Evolutionary conservation across 2,329 filamentous ascomycete genomes (phyloP), one percentile per base, ranked within the genome.

Genomic region (Neospermospora avenae): DNA sequence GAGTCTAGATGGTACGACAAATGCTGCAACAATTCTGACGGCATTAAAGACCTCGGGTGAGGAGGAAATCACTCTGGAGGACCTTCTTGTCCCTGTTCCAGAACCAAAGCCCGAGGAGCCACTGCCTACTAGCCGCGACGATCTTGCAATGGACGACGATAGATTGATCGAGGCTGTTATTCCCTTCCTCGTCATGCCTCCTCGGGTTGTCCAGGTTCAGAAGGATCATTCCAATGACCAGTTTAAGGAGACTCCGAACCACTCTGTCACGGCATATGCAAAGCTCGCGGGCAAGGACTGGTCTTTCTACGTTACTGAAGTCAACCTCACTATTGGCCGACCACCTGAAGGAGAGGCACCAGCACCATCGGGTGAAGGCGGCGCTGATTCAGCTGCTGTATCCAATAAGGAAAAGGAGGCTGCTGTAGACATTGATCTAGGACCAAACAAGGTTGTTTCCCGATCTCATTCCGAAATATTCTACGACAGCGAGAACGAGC

Each of bases 271-370:
- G 69, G 90, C 90, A 37, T 95, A 90, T 73, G 90, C 90, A 58
- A 93, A 93, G 77, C 87, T 95, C 62, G 86, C 89, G 20, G 90
- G 89, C 16, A 84, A 86, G 65, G 88, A 91, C 71, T 95, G 90
- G 90, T 92, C 90, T 10, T 95, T 88, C 74, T 93, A 91, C 71
- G 85, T 93, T 62, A 89, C 87, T 63, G 86, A 87, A 63, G 80
- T 91, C n/a, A 80, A 81, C 56, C 84, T 92, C 70, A 86, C 89
- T 66, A 92, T 95, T 65, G 90, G 90, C 45, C 85, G 90, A 64
- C 84, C 84, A 18, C 83, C 84, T 3, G 85, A 88, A 61, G 72
- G 57, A 69, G 73, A 60, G 65, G 51, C 71, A 72, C 49, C 76
- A 71, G 59, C 55, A 34, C 55, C 57, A 35, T 37, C 41, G 4